These are phyloP conservation scores for Hypoxylon sp. DNA, from an alignment of 2,329 filamentous ascomycete species.

Conservation along the genomic window DNA sequence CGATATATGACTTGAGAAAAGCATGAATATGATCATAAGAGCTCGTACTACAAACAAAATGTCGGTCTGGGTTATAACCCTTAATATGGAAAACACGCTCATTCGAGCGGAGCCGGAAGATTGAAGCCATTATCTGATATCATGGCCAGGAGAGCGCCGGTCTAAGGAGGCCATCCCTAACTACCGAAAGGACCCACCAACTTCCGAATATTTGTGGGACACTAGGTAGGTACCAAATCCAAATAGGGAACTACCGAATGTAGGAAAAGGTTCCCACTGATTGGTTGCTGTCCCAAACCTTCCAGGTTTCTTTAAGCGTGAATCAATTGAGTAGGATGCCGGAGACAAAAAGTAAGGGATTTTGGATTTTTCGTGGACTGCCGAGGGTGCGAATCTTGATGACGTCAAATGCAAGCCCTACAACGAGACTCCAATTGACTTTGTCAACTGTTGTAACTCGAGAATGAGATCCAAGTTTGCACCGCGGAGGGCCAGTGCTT, in stretches of 20 bases:
- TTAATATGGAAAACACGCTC: not conserved
- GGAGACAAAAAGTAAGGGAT: not conserved
- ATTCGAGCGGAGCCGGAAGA: not conserved
- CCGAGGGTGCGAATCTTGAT: not conserved
- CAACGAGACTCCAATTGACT: not conserved
- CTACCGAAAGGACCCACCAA: conserved; percentile 13
- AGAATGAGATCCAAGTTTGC: too few species aligned
- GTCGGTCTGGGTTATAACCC: not conserved
- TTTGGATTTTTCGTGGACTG: not conserved
- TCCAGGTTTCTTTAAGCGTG: too few species aligned
- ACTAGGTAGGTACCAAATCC: conserved; percentile 13
- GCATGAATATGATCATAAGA: too few species aligned
- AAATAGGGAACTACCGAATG: conserved; percentile 11
- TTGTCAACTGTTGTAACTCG: not conserved
- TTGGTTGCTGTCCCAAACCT: not conserved
- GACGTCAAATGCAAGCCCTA: not conserved
- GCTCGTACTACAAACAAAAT: not conserved
- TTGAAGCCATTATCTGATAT: not conserved
- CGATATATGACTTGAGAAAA: too few species aligned
- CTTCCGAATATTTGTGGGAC: conserved; percentile 19
- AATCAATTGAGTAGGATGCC: not conserved
- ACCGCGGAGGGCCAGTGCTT: too few species aligned
- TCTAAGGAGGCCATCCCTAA: not conserved
- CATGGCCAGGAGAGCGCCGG: not conserved
- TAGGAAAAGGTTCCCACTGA: not conserved